Evolutionary conservation across 1,284 basidiomycete species (phyloP), one percentile per base, ranked within the genome.

Genomic region (Pascua guehoae): DNA sequence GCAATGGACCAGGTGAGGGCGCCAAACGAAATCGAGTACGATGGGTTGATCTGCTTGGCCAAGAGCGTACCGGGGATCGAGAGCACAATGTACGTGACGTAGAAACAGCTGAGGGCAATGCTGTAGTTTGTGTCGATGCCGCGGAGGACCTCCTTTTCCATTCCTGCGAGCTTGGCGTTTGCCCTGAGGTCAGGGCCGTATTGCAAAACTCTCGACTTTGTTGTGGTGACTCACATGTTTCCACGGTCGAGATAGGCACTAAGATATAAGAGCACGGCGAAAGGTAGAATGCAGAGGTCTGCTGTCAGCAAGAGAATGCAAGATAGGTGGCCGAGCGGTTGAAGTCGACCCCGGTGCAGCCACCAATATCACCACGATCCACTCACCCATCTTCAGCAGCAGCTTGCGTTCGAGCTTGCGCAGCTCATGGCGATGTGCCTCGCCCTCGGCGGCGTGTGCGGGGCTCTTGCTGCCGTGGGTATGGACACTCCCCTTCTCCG

Each of bases 381-480:
- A n/a, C 42, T 38, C 41, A 44, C 65, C 86, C 12, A 91, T 79
- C 11, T 87, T 78, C 37, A 63, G 32, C 5, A 78, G 50, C 9
- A 78, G 63, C 54, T 58, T 68, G 37, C 72, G 65, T 57, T 73
- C 73, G 0, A 66, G 67, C 48, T 64, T 65, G 15, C 61, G 60
- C 8, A 44, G 56, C 48, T 67, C 71, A 5, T 57, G 60, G 16
- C 54, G 56, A 49, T 68, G 63, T 14, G 63, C 66, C 18, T 65
- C 54, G 12, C 73, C 73, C 17, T 67, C 62, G 5, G 63, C 62
- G 18, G 64, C 67, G 16, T 51, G 53, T 7, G 24, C 24, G 24
- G 24, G 24, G 24, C 24, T 32, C 24, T 32, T 32, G 7, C 24
- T 32, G 24, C 24, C 24, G 24, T 32, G 24, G 24, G 71, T 69